phyloP scores from a whole-genome alignment of 2,329 filamentous ascomycete genomes.

The Diplodia mutila region DNA sequence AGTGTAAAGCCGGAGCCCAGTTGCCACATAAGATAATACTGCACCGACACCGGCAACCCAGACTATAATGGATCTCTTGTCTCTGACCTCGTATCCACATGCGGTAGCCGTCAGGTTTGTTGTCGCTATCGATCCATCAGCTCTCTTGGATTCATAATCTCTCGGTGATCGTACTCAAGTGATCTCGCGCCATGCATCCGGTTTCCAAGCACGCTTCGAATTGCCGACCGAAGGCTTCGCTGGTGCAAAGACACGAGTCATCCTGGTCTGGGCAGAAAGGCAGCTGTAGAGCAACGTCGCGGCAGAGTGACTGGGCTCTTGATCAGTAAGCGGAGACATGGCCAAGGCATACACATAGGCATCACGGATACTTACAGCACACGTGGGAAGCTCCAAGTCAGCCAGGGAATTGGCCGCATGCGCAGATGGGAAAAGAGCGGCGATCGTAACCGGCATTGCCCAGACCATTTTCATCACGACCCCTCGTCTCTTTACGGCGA shows the following conservation, averaged over 20 bases:
- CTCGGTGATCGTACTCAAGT: background rate
- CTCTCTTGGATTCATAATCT: background rate
- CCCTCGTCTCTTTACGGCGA: background rate
- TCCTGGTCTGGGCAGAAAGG: background rate
- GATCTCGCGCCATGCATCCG: background rate
- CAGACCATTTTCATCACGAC: background rate
- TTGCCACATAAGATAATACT: background rate
- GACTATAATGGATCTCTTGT: background rate
- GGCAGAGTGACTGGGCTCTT: background rate
- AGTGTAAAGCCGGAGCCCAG: slow-evolving; percentile 1
- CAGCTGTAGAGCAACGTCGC: background rate
- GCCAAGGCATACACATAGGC: too few species aligned
- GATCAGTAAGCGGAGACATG: background rate
- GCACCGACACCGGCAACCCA: slow-evolving; percentile 3
- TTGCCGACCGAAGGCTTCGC: background rate
- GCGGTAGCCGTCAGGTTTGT: background rate
- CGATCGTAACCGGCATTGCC: background rate
- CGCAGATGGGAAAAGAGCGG: background rate
- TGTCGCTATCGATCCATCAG: background rate
- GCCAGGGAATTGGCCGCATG: background rate
- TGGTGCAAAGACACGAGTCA: background rate
- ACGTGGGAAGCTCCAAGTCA: background rate
- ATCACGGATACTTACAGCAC: background rate
- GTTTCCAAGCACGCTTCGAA: background rate
- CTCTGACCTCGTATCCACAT: background rate